Conservation (phyloP, 805 yeast genomes). For the Starmerella geochares region DNA sequence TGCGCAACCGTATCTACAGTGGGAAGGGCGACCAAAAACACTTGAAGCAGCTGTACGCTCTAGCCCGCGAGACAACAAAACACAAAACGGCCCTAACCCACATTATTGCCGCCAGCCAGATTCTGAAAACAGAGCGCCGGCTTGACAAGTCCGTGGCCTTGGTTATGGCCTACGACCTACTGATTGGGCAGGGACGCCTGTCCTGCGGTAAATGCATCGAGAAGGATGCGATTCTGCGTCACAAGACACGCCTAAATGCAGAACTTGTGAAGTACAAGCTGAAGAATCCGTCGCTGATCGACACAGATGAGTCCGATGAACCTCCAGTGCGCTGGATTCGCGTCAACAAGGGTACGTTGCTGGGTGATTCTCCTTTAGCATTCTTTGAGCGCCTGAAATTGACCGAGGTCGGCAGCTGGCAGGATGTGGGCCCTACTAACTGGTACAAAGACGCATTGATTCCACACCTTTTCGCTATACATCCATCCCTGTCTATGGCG, state of each 20-base stretch:
- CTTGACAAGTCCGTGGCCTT: slow-evolving; percentile 47
- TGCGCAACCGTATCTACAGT: slow-evolving; percentile 32
- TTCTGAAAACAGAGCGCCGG: slow-evolving; percentile 43
- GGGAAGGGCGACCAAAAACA: slow-evolving; percentile 30
- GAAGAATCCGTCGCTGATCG: slow-evolving; percentile 38
- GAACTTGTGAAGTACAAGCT: slow-evolving; percentile 71
- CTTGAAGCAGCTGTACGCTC: slow-evolving; percentile 79
- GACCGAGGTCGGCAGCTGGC: slow-evolving; percentile 23
- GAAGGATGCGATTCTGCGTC: slow-evolving; percentile 67
- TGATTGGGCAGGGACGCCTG: slow-evolving; percentile 69
- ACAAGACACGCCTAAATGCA: slow-evolving; percentile 71
- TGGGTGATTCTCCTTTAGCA: slow-evolving; percentile 30
- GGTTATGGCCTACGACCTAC: slow-evolving; percentile 68
- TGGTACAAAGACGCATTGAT: slow-evolving; percentile 60
- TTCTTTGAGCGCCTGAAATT: slow-evolving; percentile 26
- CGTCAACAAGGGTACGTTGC: slow-evolving; percentile 50
- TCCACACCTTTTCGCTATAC: slow-evolving; percentile 70
- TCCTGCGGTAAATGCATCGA: slow-evolving; percentile 82
- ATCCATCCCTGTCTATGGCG: slow-evolving; percentile 63
- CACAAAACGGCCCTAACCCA: slow-evolving; percentile 54
- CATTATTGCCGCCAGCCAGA: slow-evolving; percentile 55
- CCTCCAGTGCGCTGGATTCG: slow-evolving; percentile 42
- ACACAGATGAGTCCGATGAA: slow-evolving; percentile 13
- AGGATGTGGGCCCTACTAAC: slow-evolving; percentile 25
- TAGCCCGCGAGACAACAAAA: slow-evolving; percentile 66